phyloP scores from a whole-genome alignment of 1,284 basidiomycete species.

The Malassezia japonica region DNA sequence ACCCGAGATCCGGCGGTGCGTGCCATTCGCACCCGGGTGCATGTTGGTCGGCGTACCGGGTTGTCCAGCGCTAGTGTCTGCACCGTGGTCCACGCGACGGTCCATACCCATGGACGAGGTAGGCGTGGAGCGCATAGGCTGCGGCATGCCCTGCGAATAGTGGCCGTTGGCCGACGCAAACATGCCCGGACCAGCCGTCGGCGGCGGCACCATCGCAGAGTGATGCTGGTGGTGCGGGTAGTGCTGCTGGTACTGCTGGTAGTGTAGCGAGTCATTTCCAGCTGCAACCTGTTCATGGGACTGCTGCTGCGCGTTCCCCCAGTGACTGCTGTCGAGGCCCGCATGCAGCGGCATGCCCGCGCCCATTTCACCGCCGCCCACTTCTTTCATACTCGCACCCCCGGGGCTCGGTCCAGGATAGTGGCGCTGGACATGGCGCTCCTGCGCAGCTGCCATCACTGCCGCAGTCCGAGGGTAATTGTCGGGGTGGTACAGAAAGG shows the following conservation, averaged over 20 bases:
- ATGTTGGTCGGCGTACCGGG: too few species aligned
- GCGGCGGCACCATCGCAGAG: background rate
- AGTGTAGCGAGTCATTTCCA: background rate
- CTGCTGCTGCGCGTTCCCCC: background rate
- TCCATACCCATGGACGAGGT: constrained; percentile 1
- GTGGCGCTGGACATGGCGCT: constrained; percentile 39
- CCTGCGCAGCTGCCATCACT: constrained; percentile 46
- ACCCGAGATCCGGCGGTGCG: constrained; percentile 7
- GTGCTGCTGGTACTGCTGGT: constrained; percentile 10
- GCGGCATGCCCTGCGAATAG: constrained; percentile 1
- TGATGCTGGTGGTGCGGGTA: constrained; percentile 17
- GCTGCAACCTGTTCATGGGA: constrained; percentile 2
- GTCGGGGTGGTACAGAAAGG: constrained; percentile 47
- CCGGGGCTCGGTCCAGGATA: constrained; percentile 1
- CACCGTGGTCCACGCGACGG: constrained; percentile 10
- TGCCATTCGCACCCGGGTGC: background rate
- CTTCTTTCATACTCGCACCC: constrained; percentile 6
- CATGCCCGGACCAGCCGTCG: background rate
- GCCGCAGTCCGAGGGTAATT: constrained; percentile 46
- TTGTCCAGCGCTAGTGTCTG: background rate
- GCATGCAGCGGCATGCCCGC: constrained; percentile 7
- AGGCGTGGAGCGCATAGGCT: constrained; percentile 1
- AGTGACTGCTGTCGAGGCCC: constrained; percentile 1
- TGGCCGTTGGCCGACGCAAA: constrained; percentile 4
- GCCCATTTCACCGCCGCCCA: constrained; percentile 3